A percentile compares a stretch with the other conserved stretches of the same genome.
Conservation (phyloP, 768 basidiomycete species). For the Podaxis mareebaensis region DNA sequence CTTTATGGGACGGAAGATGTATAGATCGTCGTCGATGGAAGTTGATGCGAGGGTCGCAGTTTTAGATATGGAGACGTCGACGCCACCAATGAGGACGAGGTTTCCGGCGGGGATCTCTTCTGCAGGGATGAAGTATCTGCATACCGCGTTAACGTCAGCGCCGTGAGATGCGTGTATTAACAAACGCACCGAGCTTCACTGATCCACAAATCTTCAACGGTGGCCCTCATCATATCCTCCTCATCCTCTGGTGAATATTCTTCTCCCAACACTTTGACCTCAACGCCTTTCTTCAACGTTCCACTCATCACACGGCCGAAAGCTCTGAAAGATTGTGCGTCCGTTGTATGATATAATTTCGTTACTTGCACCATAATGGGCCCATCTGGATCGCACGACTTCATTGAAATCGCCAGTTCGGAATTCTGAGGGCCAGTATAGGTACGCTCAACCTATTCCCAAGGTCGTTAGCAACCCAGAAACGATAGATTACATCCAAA, state of each 20-base stretch:
- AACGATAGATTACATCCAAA: background rate
- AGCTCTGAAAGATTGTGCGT: conserved; percentile 95
- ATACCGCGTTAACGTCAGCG: background rate
- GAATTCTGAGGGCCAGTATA: conserved; percentile 90
- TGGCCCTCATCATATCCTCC: conserved; percentile 91
- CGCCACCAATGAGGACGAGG: conserved; percentile 87
- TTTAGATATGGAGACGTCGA: conserved; percentile 94
- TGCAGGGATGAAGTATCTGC: conserved; percentile 87
- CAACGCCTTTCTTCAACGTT: conserved; percentile 78
- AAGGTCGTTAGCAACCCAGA: background rate
- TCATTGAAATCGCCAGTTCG: conserved; percentile 77
- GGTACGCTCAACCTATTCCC: conserved; percentile 67
- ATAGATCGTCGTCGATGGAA: conserved; percentile 80
- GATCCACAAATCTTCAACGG: conserved; percentile 88
- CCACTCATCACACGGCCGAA: conserved; percentile 95
- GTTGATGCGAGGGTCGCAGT: conserved; percentile 83
- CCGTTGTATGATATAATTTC: conserved; percentile 95
- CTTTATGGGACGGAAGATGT: conserved; percentile 95
- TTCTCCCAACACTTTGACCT: conserved; percentile 95
- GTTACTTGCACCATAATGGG: conserved; percentile 92
- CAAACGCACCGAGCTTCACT: conserved; percentile 77
- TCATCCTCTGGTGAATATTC: conserved; percentile 99
- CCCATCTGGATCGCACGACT: conserved; percentile 77
- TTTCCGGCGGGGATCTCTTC: conserved; percentile 92
- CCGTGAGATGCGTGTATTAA: background rate